These are phyloP conservation scores for Scleroderma bovista DNA, from an alignment of 768 basidiomycete species.

Conservation along the genomic window DNA sequence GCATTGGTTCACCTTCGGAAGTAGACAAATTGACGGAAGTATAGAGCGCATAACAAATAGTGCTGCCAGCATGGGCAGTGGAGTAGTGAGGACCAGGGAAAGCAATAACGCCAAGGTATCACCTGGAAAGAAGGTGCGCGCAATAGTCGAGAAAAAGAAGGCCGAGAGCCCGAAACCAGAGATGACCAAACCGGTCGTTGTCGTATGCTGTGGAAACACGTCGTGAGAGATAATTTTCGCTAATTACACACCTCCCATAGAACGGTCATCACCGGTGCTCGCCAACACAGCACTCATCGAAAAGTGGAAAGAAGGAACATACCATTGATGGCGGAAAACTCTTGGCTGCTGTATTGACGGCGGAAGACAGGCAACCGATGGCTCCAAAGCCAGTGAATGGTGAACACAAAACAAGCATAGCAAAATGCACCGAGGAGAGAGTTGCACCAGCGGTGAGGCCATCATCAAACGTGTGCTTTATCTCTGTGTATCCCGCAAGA, in stretches of 20 bases:
- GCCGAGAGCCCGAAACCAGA: constrained; percentile 88
- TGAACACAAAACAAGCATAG: constrained; percentile 53
- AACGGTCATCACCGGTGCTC: not conserved
- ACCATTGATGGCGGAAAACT: constrained; percentile 71
- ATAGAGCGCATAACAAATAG: constrained; percentile 62
- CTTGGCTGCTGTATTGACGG: constrained; percentile 79
- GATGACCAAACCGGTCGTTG: constrained; percentile 65
- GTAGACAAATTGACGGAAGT: constrained; percentile 23
- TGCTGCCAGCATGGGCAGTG: constrained; percentile 68
- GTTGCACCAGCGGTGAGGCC: constrained; percentile 37
- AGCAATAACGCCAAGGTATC: constrained; percentile 71
- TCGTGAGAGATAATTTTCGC: not conserved
- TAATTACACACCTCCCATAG: not conserved
- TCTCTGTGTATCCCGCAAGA: constrained; percentile 69
- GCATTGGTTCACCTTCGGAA: constrained; percentile 26
- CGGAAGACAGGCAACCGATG: constrained; percentile 62
- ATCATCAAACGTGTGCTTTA: constrained; percentile 59
- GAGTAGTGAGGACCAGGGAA: constrained; percentile 66
- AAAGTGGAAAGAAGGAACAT: constrained; percentile 19
- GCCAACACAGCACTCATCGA: too few species aligned
- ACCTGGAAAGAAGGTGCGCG: constrained; percentile 63
- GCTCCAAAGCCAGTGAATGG: constrained; percentile 77
- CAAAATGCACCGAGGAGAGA: constrained; percentile 40
- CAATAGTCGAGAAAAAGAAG: constrained; percentile 77
- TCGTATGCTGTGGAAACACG: constrained; percentile 47